Evolutionary conservation across 2,329 filamentous ascomycete genomes (phyloP).

Genomic region (Neonectria neomacrospora): DNA sequence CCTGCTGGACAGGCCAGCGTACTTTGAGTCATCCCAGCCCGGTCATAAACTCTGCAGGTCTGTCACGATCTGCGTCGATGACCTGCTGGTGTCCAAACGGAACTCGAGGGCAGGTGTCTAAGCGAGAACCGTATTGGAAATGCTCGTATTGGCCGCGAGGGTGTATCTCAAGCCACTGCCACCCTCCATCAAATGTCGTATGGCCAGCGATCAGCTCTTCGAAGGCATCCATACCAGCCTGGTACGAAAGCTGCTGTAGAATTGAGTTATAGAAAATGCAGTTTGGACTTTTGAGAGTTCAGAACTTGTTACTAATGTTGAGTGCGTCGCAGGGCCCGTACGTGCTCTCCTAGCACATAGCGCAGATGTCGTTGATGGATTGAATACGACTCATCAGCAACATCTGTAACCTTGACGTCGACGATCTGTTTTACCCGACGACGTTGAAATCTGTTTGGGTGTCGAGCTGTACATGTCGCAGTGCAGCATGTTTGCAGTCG

Average conservation of each 20-base stretch:
- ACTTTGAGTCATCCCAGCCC: not conserved
- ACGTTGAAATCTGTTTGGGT: not conserved
- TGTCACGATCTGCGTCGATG: not conserved
- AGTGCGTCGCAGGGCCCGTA: not conserved
- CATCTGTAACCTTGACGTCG: not conserved
- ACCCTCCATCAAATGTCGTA: not conserved
- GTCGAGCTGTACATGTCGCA: not conserved
- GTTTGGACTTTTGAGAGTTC: not conserved
- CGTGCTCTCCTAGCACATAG: not conserved
- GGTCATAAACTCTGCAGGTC: not conserved
- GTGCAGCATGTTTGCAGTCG: not conserved
- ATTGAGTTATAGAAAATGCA: not conserved
- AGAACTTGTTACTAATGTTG: not conserved
- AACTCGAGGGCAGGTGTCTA: not conserved
- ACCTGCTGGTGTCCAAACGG: not conserved
- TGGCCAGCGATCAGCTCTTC: not conserved
- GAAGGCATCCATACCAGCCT: no score
- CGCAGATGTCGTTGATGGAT: not conserved
- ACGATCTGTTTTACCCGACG: not conserved
- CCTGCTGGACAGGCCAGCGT: not conserved
- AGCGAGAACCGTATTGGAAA: not conserved
- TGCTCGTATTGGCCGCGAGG: not conserved
- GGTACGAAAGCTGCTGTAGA: not conserved
- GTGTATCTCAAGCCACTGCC: not conserved
- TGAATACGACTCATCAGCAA: not conserved